Conservation (phyloP, 106 monocot genomes). For the Dendrobium catenatum region DNA sequence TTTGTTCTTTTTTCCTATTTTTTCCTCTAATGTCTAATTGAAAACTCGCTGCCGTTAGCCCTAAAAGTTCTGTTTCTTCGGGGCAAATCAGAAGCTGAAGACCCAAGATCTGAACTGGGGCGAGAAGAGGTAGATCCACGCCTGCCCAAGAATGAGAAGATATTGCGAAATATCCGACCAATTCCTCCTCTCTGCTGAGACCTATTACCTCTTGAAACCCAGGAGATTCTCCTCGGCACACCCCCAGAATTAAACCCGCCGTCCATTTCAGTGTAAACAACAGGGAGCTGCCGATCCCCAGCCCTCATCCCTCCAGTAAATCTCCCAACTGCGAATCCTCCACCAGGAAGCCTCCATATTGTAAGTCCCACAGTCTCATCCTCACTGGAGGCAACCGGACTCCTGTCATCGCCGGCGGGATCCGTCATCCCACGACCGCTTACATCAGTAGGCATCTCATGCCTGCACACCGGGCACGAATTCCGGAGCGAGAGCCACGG, state of each 20-base stretch:
- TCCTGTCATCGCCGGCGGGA: background rate
- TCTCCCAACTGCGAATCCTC: conserved; percentile 50
- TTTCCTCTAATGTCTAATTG: conserved; percentile 2
- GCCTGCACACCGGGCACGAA: conserved; percentile 28
- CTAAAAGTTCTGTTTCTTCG: background rate
- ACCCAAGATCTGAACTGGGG: background rate
- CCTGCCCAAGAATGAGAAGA: conserved; percentile 22
- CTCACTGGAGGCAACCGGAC: background rate
- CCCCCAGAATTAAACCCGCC: conserved; percentile 34
- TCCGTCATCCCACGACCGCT: background rate
- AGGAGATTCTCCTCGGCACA: conserved; percentile 35
- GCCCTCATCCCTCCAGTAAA: conserved; percentile 26
- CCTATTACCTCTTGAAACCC: conserved; percentile 19
- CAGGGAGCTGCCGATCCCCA: conserved; percentile 35
- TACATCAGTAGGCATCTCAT: conserved; percentile 27
- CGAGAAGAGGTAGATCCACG: background rate
- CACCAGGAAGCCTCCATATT: conserved; percentile 52
- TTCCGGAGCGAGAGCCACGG: conserved; percentile 29
- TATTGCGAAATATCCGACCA: conserved; percentile 18
- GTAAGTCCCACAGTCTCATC: conserved; percentile 40
- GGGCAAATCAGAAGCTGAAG: conserved; percentile 12
- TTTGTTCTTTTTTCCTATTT: background rate
- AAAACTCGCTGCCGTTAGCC: background rate
- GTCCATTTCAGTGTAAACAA: conserved; percentile 56
- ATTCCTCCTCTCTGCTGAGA: conserved; percentile 32